A percentile compares a stretch with the other conserved stretches of the same genome.
These are phyloP conservation scores for Curvularia sp. DNA, from an alignment of 2,329 filamentous ascomycete species.

Conservation along the genomic window DNA sequence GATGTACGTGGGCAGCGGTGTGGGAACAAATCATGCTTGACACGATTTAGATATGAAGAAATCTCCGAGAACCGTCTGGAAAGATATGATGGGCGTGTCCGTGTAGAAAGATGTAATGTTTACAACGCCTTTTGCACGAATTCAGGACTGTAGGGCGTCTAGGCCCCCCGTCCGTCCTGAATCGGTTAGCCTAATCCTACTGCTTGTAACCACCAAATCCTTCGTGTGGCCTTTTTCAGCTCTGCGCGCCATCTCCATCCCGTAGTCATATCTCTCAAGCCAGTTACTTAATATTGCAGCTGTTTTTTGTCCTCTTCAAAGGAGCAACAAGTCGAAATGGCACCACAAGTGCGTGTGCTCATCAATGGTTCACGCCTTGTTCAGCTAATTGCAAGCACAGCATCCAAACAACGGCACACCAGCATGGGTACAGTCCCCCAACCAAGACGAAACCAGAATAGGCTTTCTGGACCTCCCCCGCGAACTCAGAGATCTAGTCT, in stretches of 20 bases:
- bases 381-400: not conserved
- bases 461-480: conserved; percentile 44
- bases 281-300: not conserved
- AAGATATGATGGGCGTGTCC: not conserved
- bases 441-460: conserved; percentile 6
- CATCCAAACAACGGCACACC: not conserved
- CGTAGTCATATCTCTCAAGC: not conserved
- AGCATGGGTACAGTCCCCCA: conserved; percentile 1
- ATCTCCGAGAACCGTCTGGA: too few relatives aligned
- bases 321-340: not conserved
- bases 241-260: not conserved
- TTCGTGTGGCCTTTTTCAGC: not conserved
- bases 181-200: not conserved
- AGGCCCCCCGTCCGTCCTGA: not conserved
- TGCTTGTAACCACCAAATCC: conserved; percentile 4
- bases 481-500: conserved; percentile 42
- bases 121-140: not conserved
- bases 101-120: not conserved
- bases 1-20: not conserved
- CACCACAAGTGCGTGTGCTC: conserved; percentile 2
- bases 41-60: not conserved
- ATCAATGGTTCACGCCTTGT: not conserved
- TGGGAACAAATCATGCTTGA: too few relatives aligned
- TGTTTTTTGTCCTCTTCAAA: too few relatives aligned
- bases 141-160: not conserved